phyloP scores from a whole-genome alignment of 805 yeast genomes.

The Candida koratica region DNA sequence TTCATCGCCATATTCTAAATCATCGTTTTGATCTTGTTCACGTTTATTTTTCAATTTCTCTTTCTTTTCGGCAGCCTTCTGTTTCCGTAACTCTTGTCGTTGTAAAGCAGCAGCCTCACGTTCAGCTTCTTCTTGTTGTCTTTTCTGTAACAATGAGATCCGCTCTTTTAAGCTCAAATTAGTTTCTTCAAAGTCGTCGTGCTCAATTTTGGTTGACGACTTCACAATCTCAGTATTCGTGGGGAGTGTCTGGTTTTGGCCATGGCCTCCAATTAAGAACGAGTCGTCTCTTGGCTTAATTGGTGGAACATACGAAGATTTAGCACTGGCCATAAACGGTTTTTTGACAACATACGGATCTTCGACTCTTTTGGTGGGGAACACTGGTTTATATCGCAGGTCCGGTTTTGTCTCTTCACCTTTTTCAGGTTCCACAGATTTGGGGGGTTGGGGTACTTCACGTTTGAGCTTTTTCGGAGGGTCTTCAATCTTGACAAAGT shows the following conservation, averaged over 20 bases:
- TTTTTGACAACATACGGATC: constrained; percentile 51
- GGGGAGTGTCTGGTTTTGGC: constrained; percentile 22
- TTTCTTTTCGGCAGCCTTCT: constrained; percentile 32
- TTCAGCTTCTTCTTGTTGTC: constrained; percentile 77
- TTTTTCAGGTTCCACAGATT: neutral
- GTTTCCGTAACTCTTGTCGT: constrained; percentile 50
- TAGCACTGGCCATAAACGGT: constrained; percentile 52
- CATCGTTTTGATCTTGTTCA: constrained; percentile 4
- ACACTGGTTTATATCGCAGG: constrained; percentile 1
- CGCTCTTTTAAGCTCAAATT: constrained; percentile 82
- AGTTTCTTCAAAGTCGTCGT: constrained; percentile 49
- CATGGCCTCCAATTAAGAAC: constrained; percentile 25
- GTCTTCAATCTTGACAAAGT: constrained; percentile 52
- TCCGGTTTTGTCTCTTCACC: neutral
- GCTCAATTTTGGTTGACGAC: constrained; percentile 21
- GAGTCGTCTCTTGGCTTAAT: constrained; percentile 39
- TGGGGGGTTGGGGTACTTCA: constrained; percentile 10
- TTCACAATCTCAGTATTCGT: constrained; percentile 23
- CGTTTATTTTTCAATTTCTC: constrained; percentile 19
- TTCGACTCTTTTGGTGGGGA: constrained; percentile 30
- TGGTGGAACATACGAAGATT: constrained; percentile 57
- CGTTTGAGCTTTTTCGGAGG: constrained; percentile 7
- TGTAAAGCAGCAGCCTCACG: constrained; percentile 57
- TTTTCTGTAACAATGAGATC: constrained; percentile 75
- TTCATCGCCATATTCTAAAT: constrained; percentile 20